Conservation (phyloP, 176 grass and related monocot species). For the Triticum turgidum region DNA sequence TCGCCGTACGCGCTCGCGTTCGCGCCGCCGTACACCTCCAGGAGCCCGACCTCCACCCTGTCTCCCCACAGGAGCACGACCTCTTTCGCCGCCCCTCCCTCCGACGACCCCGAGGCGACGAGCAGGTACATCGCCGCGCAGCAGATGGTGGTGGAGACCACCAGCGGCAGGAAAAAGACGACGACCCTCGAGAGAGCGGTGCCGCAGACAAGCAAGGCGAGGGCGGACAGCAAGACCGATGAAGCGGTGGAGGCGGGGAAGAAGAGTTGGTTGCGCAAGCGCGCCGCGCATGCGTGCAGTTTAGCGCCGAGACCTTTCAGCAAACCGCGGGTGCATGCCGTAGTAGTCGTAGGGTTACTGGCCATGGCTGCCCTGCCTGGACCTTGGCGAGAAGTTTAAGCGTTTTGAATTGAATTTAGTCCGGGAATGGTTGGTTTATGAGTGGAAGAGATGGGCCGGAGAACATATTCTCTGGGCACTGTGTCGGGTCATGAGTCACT, state of each 20-base stretch:
- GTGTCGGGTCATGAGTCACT: constrained; percentile 10
- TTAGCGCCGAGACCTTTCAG: constrained; percentile 13
- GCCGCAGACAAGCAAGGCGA: background rate
- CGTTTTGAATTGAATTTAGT: background rate
- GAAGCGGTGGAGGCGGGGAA: background rate
- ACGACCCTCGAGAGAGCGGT: constrained; percentile 26
- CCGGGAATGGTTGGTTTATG: constrained; percentile 22
- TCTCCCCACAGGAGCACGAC: constrained; percentile 38
- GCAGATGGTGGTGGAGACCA: constrained; percentile 50
- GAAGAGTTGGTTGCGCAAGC: background rate
- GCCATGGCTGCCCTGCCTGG: constrained; percentile 24
- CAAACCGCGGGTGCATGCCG: background rate
- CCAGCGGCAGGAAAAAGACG: constrained; percentile 60
- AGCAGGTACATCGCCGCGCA: constrained; percentile 34
- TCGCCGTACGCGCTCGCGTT: constrained; percentile 40
- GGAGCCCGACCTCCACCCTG: constrained; percentile 28
- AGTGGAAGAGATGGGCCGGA: constrained; percentile 19
- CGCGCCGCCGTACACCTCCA: constrained; percentile 51
- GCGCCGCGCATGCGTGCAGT: background rate
- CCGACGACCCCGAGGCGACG: constrained; percentile 16
- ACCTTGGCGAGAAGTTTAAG: background rate
- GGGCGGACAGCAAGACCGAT: background rate
- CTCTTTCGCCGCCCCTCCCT: constrained; percentile 17
- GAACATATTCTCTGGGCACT: constrained; percentile 50
- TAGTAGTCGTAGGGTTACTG: background rate